Conservation (phyloP, 306 rosid genomes). For the Macrotyloma uniflorum region DNA sequence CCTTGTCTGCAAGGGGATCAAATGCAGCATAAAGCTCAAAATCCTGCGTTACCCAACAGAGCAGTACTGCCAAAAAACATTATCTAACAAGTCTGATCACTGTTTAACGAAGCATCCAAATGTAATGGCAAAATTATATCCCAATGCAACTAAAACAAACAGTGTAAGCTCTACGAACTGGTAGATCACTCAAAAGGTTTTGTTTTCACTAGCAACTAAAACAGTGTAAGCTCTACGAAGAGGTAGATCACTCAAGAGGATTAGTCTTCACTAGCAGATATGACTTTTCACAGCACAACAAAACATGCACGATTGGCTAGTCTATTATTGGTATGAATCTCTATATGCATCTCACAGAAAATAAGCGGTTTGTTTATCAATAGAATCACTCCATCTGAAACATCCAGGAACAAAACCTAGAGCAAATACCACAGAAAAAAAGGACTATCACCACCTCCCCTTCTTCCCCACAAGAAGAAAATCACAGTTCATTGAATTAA, state of each 20-base stretch:
- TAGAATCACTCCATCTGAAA: background rate
- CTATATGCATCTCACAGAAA: constrained; percentile 30
- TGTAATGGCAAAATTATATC: constrained; percentile 9
- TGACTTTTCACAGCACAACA: constrained; percentile 1
- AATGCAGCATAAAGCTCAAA: constrained; percentile 96
- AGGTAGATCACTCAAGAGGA: constrained; percentile 17
- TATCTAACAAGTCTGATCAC: constrained; percentile 27
- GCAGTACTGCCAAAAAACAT: constrained; percentile 74
- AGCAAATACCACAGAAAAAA: background rate
- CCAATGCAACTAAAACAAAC: constrained; percentile 13
- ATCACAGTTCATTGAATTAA: constrained; percentile 20
- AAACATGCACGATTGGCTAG: background rate
- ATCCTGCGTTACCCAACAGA: constrained; percentile 95
- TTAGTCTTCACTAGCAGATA: constrained; percentile 11
- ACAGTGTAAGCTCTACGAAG: constrained; percentile 1
- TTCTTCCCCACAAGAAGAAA: constrained; percentile 23
- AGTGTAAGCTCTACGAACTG: constrained; percentile 1
- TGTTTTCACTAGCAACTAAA: constrained; percentile 26
- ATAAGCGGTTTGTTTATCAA: background rate
- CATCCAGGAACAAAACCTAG: background rate
- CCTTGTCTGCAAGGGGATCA: constrained; percentile 99
- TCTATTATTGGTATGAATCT: background rate
- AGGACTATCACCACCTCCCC: background rate
- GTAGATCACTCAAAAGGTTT: constrained; percentile 4
- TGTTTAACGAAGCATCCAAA: constrained; percentile 25